A percentile compares a stretch with the other conserved stretches of the same genome.
phyloP scores from a whole-genome alignment of 352 stramenopile species.

The Pythium graminicola region DNA sequence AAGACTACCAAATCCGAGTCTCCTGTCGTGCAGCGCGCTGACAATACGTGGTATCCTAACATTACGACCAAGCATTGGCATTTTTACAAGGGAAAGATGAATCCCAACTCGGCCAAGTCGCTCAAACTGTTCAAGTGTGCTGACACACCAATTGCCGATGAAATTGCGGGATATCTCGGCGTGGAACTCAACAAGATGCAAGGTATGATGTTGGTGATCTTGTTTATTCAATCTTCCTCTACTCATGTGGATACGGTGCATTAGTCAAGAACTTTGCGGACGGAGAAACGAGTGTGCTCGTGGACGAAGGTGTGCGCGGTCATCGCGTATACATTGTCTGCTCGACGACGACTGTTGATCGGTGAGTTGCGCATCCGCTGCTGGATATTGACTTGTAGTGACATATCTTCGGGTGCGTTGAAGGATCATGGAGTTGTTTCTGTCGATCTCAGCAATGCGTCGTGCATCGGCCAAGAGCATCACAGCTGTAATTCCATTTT shows the following conservation, averaged over 20 bases:
- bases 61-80: constrained; percentile 85
- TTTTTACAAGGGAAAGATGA: constrained; percentile 86
- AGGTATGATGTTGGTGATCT: constrained; percentile 16
- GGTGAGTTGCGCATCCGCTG: constrained; percentile 27
- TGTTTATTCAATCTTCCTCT: too few relatives aligned
- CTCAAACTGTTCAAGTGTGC: constrained; percentile 88
- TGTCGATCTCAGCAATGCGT: constrained; percentile 81
- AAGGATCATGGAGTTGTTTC: constrained; percentile 77
- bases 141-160: constrained; percentile 79
- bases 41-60: constrained; percentile 62
- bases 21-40: constrained; percentile 20
- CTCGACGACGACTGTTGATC: constrained; percentile 80
- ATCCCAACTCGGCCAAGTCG: constrained; percentile 68
- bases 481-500: constrained; percentile 83
- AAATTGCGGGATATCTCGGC: constrained; percentile 76
- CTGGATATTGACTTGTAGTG: background rate
- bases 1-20: background rate
- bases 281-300: constrained; percentile 69
- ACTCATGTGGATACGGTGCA: background rate
- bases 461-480: constrained; percentile 82
- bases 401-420: background rate
- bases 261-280: constrained; percentile 78
- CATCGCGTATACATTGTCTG: constrained; percentile 84
- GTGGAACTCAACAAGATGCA: constrained; percentile 76
- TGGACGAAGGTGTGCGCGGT: constrained; percentile 74